Percentiles rank a stretch among this genome's conserved stretches.
phyloP scores from a whole-genome alignment of 2,329 filamentous ascomycete species.

The Aureobasidium melanogenum region DNA sequence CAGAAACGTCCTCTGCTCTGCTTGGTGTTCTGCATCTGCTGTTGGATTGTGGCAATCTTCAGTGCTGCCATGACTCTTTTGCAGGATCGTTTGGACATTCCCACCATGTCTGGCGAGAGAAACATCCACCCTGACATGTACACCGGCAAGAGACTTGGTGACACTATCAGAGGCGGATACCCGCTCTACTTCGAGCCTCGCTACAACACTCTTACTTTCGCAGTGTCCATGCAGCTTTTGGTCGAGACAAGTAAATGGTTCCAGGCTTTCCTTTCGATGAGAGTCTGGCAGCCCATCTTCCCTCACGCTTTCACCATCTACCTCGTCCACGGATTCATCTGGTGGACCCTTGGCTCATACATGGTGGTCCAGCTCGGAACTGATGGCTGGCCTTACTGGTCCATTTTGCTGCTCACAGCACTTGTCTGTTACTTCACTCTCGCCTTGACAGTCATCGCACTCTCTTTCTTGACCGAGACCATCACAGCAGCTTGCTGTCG shows the following conservation, averaged over 20 bases:
- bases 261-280: conserved; percentile 34
- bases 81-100: conserved; percentile 29
- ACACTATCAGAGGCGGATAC: conserved; percentile 29
- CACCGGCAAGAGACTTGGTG: conserved; percentile 29
- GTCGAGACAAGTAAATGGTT: conserved; percentile 29
- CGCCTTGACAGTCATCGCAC: background rate
- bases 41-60: conserved; percentile 8
- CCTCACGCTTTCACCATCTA: conserved; percentile 44
- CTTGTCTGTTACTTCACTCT: conserved; percentile 28
- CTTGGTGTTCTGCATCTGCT: conserved; percentile 29
- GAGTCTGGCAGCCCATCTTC: conserved; percentile 34
- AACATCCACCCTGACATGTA: conserved; percentile 34
- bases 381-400: conserved; percentile 25
- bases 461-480: conserved; percentile 8
- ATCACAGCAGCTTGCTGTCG: conserved; percentile 4
- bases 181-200: conserved; percentile 37
- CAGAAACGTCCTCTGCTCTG: conserved; percentile 27
- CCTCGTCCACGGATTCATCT: conserved; percentile 38
- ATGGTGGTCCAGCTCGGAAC: conserved; percentile 28
- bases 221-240: conserved; percentile 26
- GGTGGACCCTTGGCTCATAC: conserved; percentile 36
- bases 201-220: conserved; percentile 35
- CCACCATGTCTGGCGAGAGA: conserved; percentile 33
- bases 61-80: conserved; percentile 29
- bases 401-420: conserved; percentile 28